Evolutionary conservation across 768 basidiomycete species (phyloP).

Genomic region (Pleurotus platypus): DNA sequence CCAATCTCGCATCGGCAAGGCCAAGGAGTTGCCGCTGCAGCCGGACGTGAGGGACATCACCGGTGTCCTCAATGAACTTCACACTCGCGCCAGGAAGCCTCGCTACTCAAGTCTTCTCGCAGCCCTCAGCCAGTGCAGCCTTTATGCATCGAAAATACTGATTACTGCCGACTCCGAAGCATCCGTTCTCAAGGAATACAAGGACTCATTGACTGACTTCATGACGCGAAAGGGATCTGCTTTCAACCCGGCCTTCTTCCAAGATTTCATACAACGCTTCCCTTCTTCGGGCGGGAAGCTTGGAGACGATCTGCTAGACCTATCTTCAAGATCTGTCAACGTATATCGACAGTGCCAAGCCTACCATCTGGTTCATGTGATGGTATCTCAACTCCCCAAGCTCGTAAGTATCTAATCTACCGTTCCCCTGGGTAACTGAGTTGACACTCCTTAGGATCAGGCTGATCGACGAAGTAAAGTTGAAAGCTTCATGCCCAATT

Average conservation of each 20-base stretch:
- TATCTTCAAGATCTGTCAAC: slow-evolving; percentile 64
- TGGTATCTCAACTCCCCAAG: slow-evolving; percentile 53
- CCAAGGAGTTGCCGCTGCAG: slow-evolving; percentile 59
- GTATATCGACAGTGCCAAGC: slow-evolving; percentile 72
- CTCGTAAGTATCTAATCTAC: slow-evolving; percentile 33
- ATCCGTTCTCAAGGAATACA: slow-evolving; percentile 52
- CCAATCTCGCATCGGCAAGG: slow-evolving; percentile 66
- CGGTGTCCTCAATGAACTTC: slow-evolving; percentile 58
- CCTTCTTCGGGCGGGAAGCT: slow-evolving; percentile 64
- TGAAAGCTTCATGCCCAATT: slow-evolving; percentile 41
- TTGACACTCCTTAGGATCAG: slow-evolving; percentile 1
- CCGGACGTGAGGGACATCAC: slow-evolving; percentile 40
- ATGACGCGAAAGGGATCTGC: slow-evolving; percentile 76
- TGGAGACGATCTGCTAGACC: slow-evolving; percentile 53
- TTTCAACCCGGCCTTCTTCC: slow-evolving; percentile 71
- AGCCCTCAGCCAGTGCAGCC: slow-evolving; percentile 63
- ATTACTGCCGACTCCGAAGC: slow-evolving; percentile 39
- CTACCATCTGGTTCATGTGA: slow-evolving; percentile 64
- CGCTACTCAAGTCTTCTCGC: slow-evolving; percentile 59
- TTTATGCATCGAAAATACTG: slow-evolving; percentile 61
- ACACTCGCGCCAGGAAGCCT: slow-evolving; percentile 66
- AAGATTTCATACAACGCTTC: slow-evolving; percentile 69
- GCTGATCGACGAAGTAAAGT: slow-evolving; percentile 36
- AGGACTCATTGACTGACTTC: slow-evolving; percentile 68
- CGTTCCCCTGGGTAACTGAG: slow-evolving; percentile 11